Evolutionary conservation across 768 basidiomycete species (phyloP), one percentile per base, ranked within the genome.

Genomic region (Fibroporia radiculosa): DNA sequence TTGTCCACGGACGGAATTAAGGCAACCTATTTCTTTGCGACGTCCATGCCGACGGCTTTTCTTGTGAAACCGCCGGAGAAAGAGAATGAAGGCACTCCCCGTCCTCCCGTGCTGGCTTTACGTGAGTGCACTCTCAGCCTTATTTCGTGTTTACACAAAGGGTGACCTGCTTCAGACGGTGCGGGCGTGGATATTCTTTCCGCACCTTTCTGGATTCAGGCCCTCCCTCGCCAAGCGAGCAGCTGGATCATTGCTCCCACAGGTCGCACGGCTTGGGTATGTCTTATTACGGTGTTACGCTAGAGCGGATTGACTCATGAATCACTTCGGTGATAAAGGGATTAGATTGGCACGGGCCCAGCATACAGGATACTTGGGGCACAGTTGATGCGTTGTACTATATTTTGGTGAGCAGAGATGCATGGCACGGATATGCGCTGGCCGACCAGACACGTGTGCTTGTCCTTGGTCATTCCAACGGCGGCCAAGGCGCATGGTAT

Each of bases 381-480:
- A 65, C 79, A 2, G 63, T 90, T 5, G 72, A 74, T 22, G 78
- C 82, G 2, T 65, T 93, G 27, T 57, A 61, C 2, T 28, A 24
- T 2, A 73, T 88, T 29, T 56, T 84, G 3, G 51, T 63, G 6
- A 42, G 44, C 3, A 60, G 59, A 13, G 40, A 54, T 19, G 34
- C 59, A 3, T 76, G 74, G 76, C 54, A 60, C 44, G 29, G 56
- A 13, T 75, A 74, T 69, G 51, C 47, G 14, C 68, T 76, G 33
- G 48, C 56, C 24, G 12, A 53, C 0, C 51, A 67, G 23, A 68
- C 71, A 2, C 68, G 67, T 23, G 75, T 79, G 6, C 65, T 84
- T n/a, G 56, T 92, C n/a, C 67, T 92, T 26, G 92, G 93, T 0
- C 92, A 96, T 59, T 93, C 91, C 2, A 96, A 96, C 60, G 92